Evolutionary conservation across 371 early-diverging fungal species (phyloP).

Genomic region (Conidiobolus incongruus): DNA sequence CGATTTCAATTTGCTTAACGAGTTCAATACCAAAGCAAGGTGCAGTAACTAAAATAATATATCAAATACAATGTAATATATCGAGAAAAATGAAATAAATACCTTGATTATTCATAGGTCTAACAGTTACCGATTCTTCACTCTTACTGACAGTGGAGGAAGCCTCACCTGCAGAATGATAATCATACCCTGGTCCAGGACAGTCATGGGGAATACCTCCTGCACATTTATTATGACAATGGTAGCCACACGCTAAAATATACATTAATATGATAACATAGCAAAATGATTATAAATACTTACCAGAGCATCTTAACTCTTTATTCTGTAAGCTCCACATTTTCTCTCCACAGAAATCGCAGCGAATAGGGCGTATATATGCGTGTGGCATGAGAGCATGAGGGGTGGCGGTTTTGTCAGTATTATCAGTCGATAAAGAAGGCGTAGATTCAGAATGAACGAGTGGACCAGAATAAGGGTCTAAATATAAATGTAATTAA

Average conservation of each 20-base stretch:
- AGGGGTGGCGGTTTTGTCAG: slow-evolving; percentile 1
- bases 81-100: not conserved
- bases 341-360: slow-evolving; percentile 65
- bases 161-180: not conserved
- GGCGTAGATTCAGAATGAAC: no score
- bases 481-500: no score
- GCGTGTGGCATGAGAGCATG: slow-evolving; percentile 35
- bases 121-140: not conserved
- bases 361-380: slow-evolving; percentile 41
- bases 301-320: slow-evolving; percentile 53
- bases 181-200: slow-evolving; percentile 5
- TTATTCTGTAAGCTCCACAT: slow-evolving; percentile 51
- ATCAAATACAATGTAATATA: not conserved
- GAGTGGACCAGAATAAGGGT: no score
- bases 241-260: slow-evolving; percentile 20
- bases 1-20: slow-evolving; percentile 18
- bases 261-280: not conserved
- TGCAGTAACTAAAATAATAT: not conserved
- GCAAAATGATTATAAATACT: not conserved
- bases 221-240: slow-evolving; percentile 31
- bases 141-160: not conserved
- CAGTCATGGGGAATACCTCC: slow-evolving; percentile 12
- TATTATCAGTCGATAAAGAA: no score
- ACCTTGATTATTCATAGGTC: not conserved
- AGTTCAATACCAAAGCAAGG: slow-evolving; percentile 34